A percentile compares a stretch with the other conserved stretches of the same genome.
Conservation (phyloP, 257 asterid species). For the Solanum appendiculatum region DNA sequence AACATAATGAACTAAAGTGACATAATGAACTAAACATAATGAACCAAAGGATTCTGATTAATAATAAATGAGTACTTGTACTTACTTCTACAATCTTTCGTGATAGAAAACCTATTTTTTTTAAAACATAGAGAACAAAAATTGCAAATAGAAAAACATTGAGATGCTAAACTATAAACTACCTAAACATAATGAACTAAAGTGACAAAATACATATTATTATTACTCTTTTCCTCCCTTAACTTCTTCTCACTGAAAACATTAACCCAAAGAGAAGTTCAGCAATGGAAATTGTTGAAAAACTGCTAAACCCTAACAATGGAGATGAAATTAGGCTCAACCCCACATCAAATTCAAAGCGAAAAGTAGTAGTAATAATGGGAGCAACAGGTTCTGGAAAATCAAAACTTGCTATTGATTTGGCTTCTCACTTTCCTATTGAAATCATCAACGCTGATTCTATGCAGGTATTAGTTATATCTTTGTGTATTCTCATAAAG, state of each 20-base stretch:
- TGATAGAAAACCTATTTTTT: not conserved
- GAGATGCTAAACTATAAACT: not conserved
- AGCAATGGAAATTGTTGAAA: not conserved
- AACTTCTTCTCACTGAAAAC: not conserved
- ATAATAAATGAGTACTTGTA: not conserved
- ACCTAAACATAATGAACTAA: not conserved
- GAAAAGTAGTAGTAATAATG: conserved; percentile 66
- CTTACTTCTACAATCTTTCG: not conserved
- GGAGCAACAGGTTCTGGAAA: conserved; percentile 84
- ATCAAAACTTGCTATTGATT: conserved; percentile 80
- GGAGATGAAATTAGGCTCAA: not conserved
- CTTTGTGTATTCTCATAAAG: not conserved
- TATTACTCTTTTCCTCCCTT: not conserved
- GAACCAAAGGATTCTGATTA: not conserved
- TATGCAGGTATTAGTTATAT: conserved; percentile 54
- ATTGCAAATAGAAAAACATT: not conserved
- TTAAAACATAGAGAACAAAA: not conserved
- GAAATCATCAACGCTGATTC: conserved; percentile 94
- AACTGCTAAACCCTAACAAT: not conserved
- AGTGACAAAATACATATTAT: not conserved
- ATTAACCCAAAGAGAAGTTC: not conserved
- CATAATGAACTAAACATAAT: too few relatives aligned
- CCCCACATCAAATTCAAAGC: conserved; percentile 19
- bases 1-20: not conserved
- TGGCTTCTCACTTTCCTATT: conserved; percentile 65